A percentile compares a stretch with the other conserved stretches of the same genome.
Evolutionary conservation across 495 filamentous ascomycete genomes (phyloP).

Genomic region (Hypoxylon lienhwacheense): DNA sequence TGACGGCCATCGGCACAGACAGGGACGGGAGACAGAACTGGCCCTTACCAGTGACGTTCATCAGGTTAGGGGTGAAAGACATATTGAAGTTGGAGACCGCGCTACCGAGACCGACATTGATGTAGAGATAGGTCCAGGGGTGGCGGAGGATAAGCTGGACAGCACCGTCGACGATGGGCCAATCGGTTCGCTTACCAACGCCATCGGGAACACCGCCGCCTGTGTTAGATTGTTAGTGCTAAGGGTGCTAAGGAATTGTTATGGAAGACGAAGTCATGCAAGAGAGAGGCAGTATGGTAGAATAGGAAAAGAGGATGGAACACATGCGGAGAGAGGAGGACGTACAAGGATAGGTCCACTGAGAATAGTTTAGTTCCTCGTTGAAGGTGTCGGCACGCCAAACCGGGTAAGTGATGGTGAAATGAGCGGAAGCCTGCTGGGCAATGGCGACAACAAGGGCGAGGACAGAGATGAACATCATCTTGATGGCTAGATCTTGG

Average conservation of each 20-base stretch:
- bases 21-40: conserved; percentile 60
- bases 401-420: conserved; percentile 57
- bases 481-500: conserved; percentile 25
- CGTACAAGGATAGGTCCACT: conserved; percentile 63
- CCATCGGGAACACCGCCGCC: conserved; percentile 58
- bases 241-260: too few relatives aligned
- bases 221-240: conserved; percentile 34
- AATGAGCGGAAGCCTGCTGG: conserved; percentile 57
- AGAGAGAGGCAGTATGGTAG: too few relatives aligned
- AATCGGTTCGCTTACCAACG: conserved; percentile 59
- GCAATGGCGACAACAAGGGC: conserved; percentile 40
- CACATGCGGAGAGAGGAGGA: background rate
- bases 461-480: conserved; percentile 29
- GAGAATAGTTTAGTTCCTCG: conserved; percentile 43
- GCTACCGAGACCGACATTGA: conserved; percentile 63
- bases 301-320: background rate
- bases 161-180: conserved; percentile 61
- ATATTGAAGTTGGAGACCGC: conserved; percentile 61
- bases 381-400: conserved; percentile 59
- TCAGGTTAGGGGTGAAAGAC: conserved; percentile 51
- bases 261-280: too few relatives aligned
- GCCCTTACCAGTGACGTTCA: conserved; percentile 65
- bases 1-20: conserved; percentile 45
- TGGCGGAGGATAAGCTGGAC: conserved; percentile 57
- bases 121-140: conserved; percentile 58